phyloP scores from a whole-genome alignment of 139 green algal species.

The Chlamydomonas asymmetrica region DNA sequence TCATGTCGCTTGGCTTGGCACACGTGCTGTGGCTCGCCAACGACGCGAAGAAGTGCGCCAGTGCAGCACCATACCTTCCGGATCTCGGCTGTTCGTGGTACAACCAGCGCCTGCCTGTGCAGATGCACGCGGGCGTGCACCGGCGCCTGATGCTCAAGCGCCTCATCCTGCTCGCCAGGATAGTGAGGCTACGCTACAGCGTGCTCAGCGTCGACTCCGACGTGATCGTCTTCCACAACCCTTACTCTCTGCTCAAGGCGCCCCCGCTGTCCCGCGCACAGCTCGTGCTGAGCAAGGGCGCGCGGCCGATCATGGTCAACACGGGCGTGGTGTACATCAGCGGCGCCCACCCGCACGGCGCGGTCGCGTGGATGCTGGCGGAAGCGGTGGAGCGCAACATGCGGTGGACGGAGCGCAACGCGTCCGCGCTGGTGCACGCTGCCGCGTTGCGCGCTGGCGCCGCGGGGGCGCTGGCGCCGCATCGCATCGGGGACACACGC shows the following conservation, averaged over 20 bases:
- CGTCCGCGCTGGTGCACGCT: not conserved
- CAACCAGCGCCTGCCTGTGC: constrained; percentile 10
- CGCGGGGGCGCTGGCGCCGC: not conserved
- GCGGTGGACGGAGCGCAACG: constrained; percentile 14
- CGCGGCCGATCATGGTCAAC: constrained; percentile 16
- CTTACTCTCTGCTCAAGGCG: constrained; percentile 16
- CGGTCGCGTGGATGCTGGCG: not conserved
- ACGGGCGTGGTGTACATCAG: constrained; percentile 26
- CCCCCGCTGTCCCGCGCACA: constrained; percentile 11
- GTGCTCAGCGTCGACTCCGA: constrained; percentile 24
- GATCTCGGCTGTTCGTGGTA: constrained; percentile 20
- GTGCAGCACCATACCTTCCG: not conserved
- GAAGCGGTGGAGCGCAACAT: constrained; percentile 23
- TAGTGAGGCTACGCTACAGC: constrained; percentile 18
- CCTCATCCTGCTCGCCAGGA: constrained; percentile 6
- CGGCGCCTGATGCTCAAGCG: constrained; percentile 23
- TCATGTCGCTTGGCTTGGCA: constrained; percentile 13
- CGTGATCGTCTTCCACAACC: constrained; percentile 22
- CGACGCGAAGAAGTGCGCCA: not conserved
- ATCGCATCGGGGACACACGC: constrained; percentile 8
- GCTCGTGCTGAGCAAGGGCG: not conserved
- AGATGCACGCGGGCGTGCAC: constrained; percentile 22
- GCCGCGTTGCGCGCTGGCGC: not conserved
- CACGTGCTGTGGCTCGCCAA: constrained; percentile 19
- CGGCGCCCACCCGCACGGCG: not conserved